Base-by-base conservation (phyloP, 805 yeast species). In the Hanseniaspora singularis region DNA sequence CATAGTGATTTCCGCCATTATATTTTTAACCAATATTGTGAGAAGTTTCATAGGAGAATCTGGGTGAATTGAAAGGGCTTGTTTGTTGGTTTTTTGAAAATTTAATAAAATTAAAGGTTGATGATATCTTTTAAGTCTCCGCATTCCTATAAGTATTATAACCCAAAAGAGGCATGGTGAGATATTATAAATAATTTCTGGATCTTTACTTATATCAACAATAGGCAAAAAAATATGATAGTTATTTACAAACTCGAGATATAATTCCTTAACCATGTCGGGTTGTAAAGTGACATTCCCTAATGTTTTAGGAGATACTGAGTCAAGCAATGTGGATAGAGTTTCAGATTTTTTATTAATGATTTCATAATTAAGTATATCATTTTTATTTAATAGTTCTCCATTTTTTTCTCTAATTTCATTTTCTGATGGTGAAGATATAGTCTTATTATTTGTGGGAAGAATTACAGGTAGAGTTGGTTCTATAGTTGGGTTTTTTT, bases 161-260 rank as follows among this genome's bases (percentile, higher is more conserved):
- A 89, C 88, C 98, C 98, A 89, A 57, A 89, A 89, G 16, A 89
- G 66, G 2, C 89, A 80, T 0, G 96, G 96, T 49, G 96, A 86
- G 15, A 83, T 68, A 49, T 76, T 64, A 60, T 82, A 84, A 8
- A 88, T 72, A 39, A 77, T 66, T 54, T 87, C 96, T 1, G 95
- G 92, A 9, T 96, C 95, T 51, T 73, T 74, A 6, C 67, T 52
- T 2, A 89, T 72, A 58, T 89, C 95, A 2, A 89, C 92, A 1
- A 89, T 82, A 0, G 97, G 97, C 40, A 92, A 59, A 42, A 82
- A 77, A 1, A 85, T 82, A 61, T 89, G 96, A 57, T 92, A 89
- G 51, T 75, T 69, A n/a, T 68, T 64, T 3, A 78, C 80, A 59
- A 77, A 89, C 59, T 85, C 95, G 26, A 66, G 51, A 58, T 70